Conservation (phyloP, 1,139 yeast species). For the Spathaspora sp. region DNA sequence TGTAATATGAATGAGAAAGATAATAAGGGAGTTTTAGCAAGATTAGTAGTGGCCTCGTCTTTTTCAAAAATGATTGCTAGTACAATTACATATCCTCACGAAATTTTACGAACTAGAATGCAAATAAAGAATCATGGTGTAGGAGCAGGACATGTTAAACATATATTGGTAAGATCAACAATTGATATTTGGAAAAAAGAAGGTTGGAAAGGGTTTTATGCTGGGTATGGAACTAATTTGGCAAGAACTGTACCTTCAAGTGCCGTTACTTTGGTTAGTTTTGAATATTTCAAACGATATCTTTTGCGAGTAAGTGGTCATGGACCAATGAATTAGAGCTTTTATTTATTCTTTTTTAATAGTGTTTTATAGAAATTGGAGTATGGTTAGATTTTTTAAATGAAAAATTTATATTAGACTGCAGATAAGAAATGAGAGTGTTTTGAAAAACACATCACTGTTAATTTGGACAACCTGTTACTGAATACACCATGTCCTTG, state of each 20-base stretch:
- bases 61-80: conserved; percentile 88
- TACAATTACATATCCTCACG: conserved; percentile 92
- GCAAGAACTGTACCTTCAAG: conserved; percentile 93
- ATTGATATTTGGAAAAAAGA: conserved; percentile 61
- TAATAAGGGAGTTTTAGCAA: conserved; percentile 42
- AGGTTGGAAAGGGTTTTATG: conserved; percentile 81
- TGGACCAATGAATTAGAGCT: not conserved
- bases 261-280: conserved; percentile 91
- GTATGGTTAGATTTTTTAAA: too few species aligned
- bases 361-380: not conserved
- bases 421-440: too few species aligned
- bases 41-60: conserved; percentile 67
- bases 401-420: too few species aligned
- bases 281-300: conserved; percentile 77
- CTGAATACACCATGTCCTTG: not conserved
- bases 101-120: conserved; percentile 86
- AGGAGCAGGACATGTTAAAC: conserved; percentile 12
- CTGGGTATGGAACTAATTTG: conserved; percentile 84
- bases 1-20: conserved; percentile 22
- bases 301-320: conserved; percentile 42
- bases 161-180: conserved; percentile 24
- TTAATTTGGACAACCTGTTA: not conserved
- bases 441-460: too few species aligned
- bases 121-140: conserved; percentile 49
- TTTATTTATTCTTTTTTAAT: not conserved